Evolutionary conservation across 495 filamentous ascomycete species (phyloP), one percentile per base, ranked within the genome.

Genomic region (Hypoxylon lienhwacheense): DNA sequence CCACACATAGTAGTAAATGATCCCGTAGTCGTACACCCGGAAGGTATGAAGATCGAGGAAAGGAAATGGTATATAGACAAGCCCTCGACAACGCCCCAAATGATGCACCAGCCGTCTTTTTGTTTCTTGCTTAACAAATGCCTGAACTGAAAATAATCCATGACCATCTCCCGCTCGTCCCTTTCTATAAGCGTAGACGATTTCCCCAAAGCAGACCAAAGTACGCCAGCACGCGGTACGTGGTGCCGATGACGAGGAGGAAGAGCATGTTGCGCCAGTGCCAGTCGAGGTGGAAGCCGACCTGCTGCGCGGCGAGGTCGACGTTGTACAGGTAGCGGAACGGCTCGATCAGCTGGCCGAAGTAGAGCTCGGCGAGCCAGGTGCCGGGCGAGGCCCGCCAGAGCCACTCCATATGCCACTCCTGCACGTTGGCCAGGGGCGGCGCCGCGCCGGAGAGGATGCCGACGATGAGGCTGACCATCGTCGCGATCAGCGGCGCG

Each of bases 341-440:
- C 1, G 77, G 78, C 32, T 51, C 50, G 11, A 79, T 55, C 45
- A 79, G 70, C 55, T 76, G 65, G 1, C 69, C 71, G 44, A 81
- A 77, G 55, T 82, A 82, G 6, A 74, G 67, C 61, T 84, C 79
- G 2, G 77, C 70, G n/a, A 82, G 68, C 81, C 80, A 84, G 7
- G 76, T 76, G 7, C 72, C 80, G 1, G 81, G 80, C 14, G 69
- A 73, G 4, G 61, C 32, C 8, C 78, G 66, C 80, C 80, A 84
- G 19, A 82, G 61, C 80, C 78, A 83, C 31, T 68, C 73, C 28
- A 85, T 29, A 37, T 80, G 70, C 81, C 81, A 85, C 0, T 42
- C 55, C 24, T 67, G 65, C 2, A 79, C 81, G 15, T 65, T 76
- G 2, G 61, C 46, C 25, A 85, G 62, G 5, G 70, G 71, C 17